Evolutionary conservation across 208 protist genomes (phyloP).

Genomic region (Kentomonas sorsogonicus): DNA sequence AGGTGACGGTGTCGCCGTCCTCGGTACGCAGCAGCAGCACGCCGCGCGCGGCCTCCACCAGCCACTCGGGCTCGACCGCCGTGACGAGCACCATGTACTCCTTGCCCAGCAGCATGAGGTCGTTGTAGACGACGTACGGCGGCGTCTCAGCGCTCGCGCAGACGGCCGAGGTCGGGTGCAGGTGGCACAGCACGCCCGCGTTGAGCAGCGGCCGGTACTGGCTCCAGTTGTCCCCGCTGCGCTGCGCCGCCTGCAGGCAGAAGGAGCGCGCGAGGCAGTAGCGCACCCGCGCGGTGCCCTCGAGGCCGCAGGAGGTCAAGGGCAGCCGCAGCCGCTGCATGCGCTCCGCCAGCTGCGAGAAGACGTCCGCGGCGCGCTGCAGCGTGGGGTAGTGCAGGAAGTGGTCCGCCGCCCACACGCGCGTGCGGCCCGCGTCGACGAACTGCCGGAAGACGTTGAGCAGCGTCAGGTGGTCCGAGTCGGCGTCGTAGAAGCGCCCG

Average conservation of each 20-base stretch:
- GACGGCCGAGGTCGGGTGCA: conserved; percentile 97
- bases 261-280: conserved; percentile 95
- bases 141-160: conserved; percentile 94
- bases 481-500: conserved; percentile 95
- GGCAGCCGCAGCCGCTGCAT: conserved; percentile 74
- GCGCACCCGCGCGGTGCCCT: conserved; percentile 89
- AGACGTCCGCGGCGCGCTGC: conserved; percentile 90
- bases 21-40: conserved; percentile 61
- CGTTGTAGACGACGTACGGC: conserved; percentile 99
- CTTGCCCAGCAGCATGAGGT: conserved; percentile 93
- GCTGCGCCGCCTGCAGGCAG: conserved; percentile 95
- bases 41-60: conserved; percentile 80
- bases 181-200: conserved; percentile 89
- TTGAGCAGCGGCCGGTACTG: conserved; percentile 98
- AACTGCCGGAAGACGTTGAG: conserved; percentile 98
- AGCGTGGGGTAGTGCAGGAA: conserved; percentile 95
- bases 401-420: conserved; percentile 95
- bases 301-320: conserved; percentile 38
- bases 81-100: conserved; percentile 97
- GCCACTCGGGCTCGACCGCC: conserved; percentile 96
- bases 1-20: too few relatives aligned
- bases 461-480: conserved; percentile 99
- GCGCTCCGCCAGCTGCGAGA: conserved; percentile 96
- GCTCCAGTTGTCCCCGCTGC: conserved; percentile 83
- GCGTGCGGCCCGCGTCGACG: conserved; percentile 83